Base-by-base conservation (phyloP, 768 basidiomycete species). In the Suillus plorans region DNA sequence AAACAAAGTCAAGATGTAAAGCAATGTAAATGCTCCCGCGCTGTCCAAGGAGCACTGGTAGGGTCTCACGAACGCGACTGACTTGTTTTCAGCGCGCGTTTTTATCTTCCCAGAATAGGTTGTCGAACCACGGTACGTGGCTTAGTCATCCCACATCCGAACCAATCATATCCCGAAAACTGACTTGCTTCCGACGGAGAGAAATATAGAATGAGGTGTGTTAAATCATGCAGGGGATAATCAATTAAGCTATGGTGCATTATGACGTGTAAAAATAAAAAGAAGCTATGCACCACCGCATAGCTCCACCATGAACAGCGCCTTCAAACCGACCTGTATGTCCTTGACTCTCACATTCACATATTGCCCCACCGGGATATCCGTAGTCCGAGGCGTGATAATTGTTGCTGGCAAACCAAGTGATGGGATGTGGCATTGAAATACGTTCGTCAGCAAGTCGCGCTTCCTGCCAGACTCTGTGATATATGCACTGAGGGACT, bases 311-410 rank as follows among this genome's bases (percentile, higher is more conserved):
- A 63, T 1, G 3, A 34, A 61, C 16, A 42, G 5, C 41, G 57
- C 28, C 41, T 61, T 61, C 34, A 70, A 64, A 34, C 79, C 78
- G 31, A 77, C 56, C 52, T 72, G 69, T 50, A 80, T 69, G 13
- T 63, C 63, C 42, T 67, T 69, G 20, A 80, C 64, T 22, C 57
- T 66, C 44, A 79, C 71, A 12, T 69, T 64, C 42, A 78, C 62
- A 45, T 67, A 55, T 2, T 72, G 71, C 9, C 78, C 77, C 50
- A 78, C 63, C 7, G 60, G 72, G 20, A 69, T 62, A 60, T 49
- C 52, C 18, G 53, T 37, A 18, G 62, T 45, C 31, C 67, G 34
- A 31, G 66, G 56, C 18, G 64, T 62, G 12, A 64, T 63, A 52
- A 71, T 65, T 31, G 55, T 63, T 25, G 67, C 75, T 53, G 60